Evolutionary conservation across 2,329 filamentous ascomycete genomes (phyloP).

Genomic region (Fusarium buharicum): DNA sequence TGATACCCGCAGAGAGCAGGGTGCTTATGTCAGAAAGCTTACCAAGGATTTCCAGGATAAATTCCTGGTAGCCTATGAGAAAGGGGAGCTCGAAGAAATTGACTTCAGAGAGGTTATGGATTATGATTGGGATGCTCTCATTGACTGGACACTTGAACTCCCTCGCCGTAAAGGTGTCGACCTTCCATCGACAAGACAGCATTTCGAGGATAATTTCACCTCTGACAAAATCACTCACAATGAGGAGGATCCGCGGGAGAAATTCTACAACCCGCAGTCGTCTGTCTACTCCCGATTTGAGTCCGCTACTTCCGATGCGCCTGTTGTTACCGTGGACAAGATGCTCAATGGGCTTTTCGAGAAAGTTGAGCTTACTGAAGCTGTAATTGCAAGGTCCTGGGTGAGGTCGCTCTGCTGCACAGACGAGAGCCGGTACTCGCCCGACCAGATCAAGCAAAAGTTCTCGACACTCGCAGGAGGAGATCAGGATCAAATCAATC

Average conservation of each 20-base stretch:
- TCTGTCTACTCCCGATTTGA: conserved; percentile 69
- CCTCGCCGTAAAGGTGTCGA: conserved; percentile 57
- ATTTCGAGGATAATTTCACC: conserved; percentile 57
- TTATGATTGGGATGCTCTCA: conserved; percentile 75
- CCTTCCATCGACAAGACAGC: conserved; percentile 59
- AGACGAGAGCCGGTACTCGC: conserved; percentile 59
- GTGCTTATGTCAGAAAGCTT: conserved; percentile 62
- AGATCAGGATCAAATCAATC: conserved; percentile 54
- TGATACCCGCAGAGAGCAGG: conserved; percentile 60
- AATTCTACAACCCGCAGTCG: conserved; percentile 64
- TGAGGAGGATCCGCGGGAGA: conserved; percentile 63
- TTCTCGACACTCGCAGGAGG: conserved; percentile 61
- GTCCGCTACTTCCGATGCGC: conserved; percentile 59
- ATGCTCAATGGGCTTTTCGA: conserved; percentile 12
- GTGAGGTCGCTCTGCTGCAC: conserved; percentile 69
- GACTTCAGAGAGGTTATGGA: conserved; percentile 70
- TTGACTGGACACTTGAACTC: conserved; percentile 73
- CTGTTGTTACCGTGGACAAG: conserved; percentile 49
- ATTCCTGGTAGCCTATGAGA: conserved; percentile 74
- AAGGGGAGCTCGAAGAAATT: conserved; percentile 67
- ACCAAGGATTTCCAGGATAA: conserved; percentile 71
- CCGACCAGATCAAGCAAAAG: conserved; percentile 60
- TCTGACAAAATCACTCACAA: conserved; percentile 51
- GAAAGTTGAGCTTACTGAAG: conserved; percentile 39
- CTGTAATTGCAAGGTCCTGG: conserved; percentile 66